A percentile compares a stretch with the other conserved stretches of the same genome.
phyloP scores from a whole-genome alignment of 495 filamentous ascomycete genomes.

The Penicillium canariense region DNA sequence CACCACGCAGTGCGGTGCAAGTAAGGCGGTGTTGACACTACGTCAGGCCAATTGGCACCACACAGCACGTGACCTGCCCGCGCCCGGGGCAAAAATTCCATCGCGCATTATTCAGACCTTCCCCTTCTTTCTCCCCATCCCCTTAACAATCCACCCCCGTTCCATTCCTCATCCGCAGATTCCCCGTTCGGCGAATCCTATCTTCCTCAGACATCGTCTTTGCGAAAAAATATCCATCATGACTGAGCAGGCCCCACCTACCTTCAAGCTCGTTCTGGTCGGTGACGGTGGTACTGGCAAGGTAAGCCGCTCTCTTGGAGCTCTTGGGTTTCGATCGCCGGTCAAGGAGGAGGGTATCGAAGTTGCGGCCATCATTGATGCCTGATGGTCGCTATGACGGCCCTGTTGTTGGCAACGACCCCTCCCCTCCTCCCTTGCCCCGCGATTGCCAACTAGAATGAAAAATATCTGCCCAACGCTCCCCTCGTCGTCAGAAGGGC shows the following conservation, averaged over 20 bases:
- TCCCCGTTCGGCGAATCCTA: slow-evolving; percentile 3
- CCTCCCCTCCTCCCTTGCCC: slow-evolving; percentile 19
- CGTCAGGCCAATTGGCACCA: slow-evolving; percentile 30
- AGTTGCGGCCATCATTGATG: background rate
- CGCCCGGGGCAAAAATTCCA: slow-evolving; percentile 51
- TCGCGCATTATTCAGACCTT: slow-evolving; percentile 31
- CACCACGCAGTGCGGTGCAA: background rate
- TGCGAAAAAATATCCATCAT: slow-evolving; percentile 47
- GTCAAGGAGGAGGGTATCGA: slow-evolving; percentile 1
- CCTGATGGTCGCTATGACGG: background rate
- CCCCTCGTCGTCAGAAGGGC: slow-evolving; percentile 16
- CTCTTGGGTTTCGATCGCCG: slow-evolving; percentile 2
- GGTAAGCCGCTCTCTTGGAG: slow-evolving; percentile 55
- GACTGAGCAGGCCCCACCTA: slow-evolving; percentile 60
- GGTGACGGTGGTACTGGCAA: slow-evolving; percentile 99
- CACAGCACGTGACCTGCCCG: slow-evolving; percentile 36
- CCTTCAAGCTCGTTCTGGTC: slow-evolving; percentile 99
- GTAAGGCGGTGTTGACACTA: slow-evolving; percentile 20
- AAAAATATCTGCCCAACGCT: slow-evolving; percentile 30
- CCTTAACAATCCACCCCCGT: slow-evolving; percentile 22
- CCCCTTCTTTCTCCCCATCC: slow-evolving; percentile 23
- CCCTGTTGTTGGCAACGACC: slow-evolving; percentile 8
- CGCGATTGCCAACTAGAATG: slow-evolving; percentile 33
- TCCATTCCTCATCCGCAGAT: slow-evolving; percentile 4
- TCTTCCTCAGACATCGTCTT: background rate